Conservation (phyloP, 192 early-diverging fungal species). For the Coemansia sp. region DNA sequence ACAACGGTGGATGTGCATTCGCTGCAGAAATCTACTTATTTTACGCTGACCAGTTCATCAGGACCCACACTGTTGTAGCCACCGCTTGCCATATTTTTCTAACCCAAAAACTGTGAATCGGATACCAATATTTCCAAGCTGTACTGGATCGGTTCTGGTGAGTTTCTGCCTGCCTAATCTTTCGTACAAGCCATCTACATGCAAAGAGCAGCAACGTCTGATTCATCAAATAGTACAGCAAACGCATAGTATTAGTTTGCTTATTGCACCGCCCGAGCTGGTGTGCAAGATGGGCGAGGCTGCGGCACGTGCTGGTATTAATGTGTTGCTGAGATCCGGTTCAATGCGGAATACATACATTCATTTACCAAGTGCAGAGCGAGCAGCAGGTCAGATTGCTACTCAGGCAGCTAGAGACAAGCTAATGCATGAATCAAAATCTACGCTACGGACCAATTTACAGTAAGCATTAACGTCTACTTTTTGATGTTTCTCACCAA, state of each 20-base stretch:
- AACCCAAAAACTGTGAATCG: constrained; percentile 15
- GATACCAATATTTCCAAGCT: background rate
- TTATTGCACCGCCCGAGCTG: constrained; percentile 41
- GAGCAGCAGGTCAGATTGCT: constrained; percentile 4
- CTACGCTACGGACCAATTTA: background rate
- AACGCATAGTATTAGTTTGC: constrained; percentile 27
- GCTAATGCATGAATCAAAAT: background rate
- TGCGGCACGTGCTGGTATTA: background rate
- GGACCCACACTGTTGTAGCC: background rate
- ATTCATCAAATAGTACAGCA: constrained; percentile 11
- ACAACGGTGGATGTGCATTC: background rate
- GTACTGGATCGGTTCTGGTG: too few species aligned
- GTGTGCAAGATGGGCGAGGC: constrained; percentile 17
- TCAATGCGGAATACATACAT: background rate
- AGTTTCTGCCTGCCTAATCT: too few species aligned
- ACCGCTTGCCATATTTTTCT: background rate
- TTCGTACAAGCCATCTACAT: too few species aligned
- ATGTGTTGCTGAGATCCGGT: background rate
- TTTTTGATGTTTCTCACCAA: constrained; percentile 21
- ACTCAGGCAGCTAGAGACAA: background rate
- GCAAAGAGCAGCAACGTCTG: too few species aligned
- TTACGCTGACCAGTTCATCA: background rate
- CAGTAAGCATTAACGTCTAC: background rate
- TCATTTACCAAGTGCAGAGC: background rate
- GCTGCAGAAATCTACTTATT: background rate